Base-by-base conservation (phyloP, 2,329 filamentous ascomycete genomes). In the Hansfordia pulvinata region DNA sequence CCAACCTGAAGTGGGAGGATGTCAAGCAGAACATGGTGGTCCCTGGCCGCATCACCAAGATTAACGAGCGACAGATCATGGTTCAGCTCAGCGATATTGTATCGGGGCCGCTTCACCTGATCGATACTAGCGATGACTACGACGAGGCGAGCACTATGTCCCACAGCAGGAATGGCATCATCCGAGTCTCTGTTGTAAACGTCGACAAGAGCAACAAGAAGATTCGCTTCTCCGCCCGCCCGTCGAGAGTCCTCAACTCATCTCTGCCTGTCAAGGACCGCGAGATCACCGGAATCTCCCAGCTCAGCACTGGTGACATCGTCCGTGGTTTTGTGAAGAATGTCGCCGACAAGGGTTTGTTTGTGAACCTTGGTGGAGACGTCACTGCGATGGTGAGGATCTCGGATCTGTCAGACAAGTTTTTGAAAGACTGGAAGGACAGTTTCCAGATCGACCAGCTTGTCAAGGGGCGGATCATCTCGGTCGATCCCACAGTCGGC, bases 381-480 rank as follows among this genome's bases (percentile, higher is more conserved):
- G 65, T 93, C 11, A 81, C 80, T 26, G 86, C 76, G 1, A 78
- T 86, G 42, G 80, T 93, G 25, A 78, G 82, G 39, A 77, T 96
- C 28, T 72, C 79, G 8, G 86, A 96, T 48, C 64, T 98, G 10
- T 93, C 86, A 0, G 90, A 98, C 48, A 69, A 72, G 6, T 98
- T 76, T 49, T 58, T 98, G 42, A 96, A 96, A 53, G 83, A 96
- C 34, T 98, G 90, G 90, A 92, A 93, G 56, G 72, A 81, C 19
- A 63, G 76, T 23, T 94, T 88, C 55, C 76, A 90, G 42, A 59
- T 88, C 25, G 84, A 93, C 42, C 85, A 96, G 52, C 64, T 98
- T 5, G 84, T 98, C 28, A 84, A 79, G 52, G 90, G 85, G 27
- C 83, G 88, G 36, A 64, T 98, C 32, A 70, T 80, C 24, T 61